Evolutionary conservation across 495 filamentous ascomycete genomes (phyloP), one percentile per base, ranked within the genome.

Genomic region (Penicillium arizonense): DNA sequence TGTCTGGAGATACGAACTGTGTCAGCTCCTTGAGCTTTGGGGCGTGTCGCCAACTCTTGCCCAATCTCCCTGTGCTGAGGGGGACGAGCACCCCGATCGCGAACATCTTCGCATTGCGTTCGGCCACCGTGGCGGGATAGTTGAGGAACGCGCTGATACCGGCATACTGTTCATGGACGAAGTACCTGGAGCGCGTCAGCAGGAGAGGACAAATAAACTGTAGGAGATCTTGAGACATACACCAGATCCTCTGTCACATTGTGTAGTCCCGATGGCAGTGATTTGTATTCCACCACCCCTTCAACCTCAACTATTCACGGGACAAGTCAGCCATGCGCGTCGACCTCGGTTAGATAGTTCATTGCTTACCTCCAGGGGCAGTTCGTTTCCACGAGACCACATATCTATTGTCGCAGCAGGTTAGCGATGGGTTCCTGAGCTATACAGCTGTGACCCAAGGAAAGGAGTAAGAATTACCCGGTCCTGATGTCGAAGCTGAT

Each of bases 121-220:
- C 82, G 33, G 80, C 79, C 46, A 84, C 87, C 2, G 84, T 83
- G 26, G 89, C 89, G n/a, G 87, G 84, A 48, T 78, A 80, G 66
- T 95, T 96, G 68, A 91, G 74, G 63, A 97, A 98, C 33, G 93
- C 90, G 74, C 94, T 97, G 62, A 97, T 77, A 12, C 93, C 94
- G 13, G 91, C 92, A 74, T 91, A 88, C 34, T 80, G 71, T 50
- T 85, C 83, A 62, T 97, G 90, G 23, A 94, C 82, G 68, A 97
- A 98, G 69, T 96, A 96, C 48, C 83, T 86, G 10, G 32, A n/a
- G 41, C 44, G 28, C 13, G 20, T 60, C 32, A 61, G 51, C 36
- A 30, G 8, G 1, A 5, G 5, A 12, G 3, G 1, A 8, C 3
- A 14, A 5, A 45, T 13, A 20, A 24, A 28, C 21, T 28, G 23